Percentiles rank a stretch among this genome's conserved stretches.
phyloP scores from a whole-genome alignment of 2,329 filamentous ascomycete genomes.

The Aureobasidium mangrovei region DNA sequence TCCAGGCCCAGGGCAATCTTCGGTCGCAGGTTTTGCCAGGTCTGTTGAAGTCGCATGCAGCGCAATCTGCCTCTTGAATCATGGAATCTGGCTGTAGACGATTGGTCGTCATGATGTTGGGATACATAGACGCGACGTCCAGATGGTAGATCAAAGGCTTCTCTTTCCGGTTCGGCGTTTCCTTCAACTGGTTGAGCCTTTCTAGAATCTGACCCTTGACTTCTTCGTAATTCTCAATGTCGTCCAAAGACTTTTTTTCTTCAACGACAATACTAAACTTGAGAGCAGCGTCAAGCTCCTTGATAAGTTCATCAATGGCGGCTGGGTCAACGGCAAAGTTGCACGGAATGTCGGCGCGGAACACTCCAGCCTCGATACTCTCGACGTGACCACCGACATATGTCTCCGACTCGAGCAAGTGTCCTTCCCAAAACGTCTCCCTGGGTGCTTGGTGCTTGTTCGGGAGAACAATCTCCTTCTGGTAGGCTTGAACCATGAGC shows the following conservation, averaged over 20 bases:
- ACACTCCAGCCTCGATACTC: constrained; percentile 97
- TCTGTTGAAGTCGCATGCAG: constrained; percentile 95
- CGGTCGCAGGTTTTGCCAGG: constrained; percentile 96
- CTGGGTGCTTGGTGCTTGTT: constrained; percentile 91
- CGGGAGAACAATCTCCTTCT: constrained; percentile 82
- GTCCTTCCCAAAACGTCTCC: constrained; percentile 93
- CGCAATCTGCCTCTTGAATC: constrained; percentile 92
- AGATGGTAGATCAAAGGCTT: constrained; percentile 91
- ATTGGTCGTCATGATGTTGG: constrained; percentile 99
- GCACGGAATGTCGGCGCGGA: constrained; percentile 88
- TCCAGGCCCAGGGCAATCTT: constrained; percentile 92
- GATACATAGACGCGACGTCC: constrained; percentile 98
- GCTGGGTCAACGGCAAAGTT: constrained; percentile 84
- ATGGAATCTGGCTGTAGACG: constrained; percentile 97
- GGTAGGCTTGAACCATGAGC: constrained; percentile 95
- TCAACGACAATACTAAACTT: constrained; percentile 61
- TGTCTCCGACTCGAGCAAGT: constrained; percentile 91
- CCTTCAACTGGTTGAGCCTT: constrained; percentile 62
- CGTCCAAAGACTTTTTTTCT: constrained; percentile 45
- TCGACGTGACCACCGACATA: constrained; percentile 98
- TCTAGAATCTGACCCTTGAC: constrained; percentile 74
- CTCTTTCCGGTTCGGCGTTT: constrained; percentile 76
- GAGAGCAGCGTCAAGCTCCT: constrained; percentile 79
- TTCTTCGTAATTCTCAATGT: constrained; percentile 43
- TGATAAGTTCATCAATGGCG: constrained; percentile 80